phyloP scores from a whole-genome alignment of 441 rosid species.

The Pelargonium australe region DNA sequence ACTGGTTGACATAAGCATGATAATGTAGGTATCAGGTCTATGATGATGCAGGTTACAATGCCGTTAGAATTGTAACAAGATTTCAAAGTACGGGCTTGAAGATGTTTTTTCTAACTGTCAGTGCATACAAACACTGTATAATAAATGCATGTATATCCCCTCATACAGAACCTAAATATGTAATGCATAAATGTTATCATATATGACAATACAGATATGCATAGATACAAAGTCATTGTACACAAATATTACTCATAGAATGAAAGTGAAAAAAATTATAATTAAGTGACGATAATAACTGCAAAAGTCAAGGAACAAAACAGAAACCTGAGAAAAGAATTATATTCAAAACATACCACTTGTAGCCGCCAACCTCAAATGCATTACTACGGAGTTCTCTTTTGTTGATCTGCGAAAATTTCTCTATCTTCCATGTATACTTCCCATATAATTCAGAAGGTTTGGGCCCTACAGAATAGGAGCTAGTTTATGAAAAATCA shows the following conservation, averaged over 20 bases:
- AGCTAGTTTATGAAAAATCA: constrained; percentile 14
- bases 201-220: no score
- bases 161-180: no score
- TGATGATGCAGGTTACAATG: neutral
- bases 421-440: constrained; percentile 79
- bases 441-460: constrained; percentile 76
- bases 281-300: no score
- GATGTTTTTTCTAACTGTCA: neutral
- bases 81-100: neutral
- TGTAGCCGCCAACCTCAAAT: constrained; percentile 88
- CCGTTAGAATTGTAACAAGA: neutral
- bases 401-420: constrained; percentile 81
- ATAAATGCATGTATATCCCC: neutral
- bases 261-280: neutral
- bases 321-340: neutral
- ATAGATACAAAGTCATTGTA: no score
- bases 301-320: no score
- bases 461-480: constrained; percentile 47
- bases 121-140: neutral
- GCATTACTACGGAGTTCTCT: constrained; percentile 65
- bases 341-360: constrained; percentile 44
- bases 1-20: no score
- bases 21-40: neutral
- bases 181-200: no score
- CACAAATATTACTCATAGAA: no score